Base-by-base conservation (phyloP, 768 basidiomycete genomes). In the Lactarius evosmus region DNA sequence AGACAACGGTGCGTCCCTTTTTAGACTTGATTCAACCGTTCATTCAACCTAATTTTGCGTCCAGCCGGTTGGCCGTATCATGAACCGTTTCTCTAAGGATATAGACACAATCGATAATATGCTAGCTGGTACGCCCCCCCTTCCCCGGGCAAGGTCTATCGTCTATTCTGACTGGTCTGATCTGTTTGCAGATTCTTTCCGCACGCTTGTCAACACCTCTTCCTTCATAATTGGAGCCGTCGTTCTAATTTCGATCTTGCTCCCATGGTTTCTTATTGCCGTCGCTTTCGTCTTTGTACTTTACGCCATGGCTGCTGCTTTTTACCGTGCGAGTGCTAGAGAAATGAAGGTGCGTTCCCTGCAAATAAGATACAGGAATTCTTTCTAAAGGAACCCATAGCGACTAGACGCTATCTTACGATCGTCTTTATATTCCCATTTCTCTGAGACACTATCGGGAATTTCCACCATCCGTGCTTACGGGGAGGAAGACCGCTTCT, bases 51-150 rank as follows among this genome's bases (percentile, higher is more conserved):
- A 63, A 70, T 61, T 32, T 60, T n/a, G 65, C 50, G 66, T 61
- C 19, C 69, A 87, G 80, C 91, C 91, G 7, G 79, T 91, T 25
- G 94, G 94, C 17, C 85, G 92, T 12, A 91, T 97, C 66, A 88
- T 93, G 84, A 94, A 94, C 73, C 85, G 93, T 17, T 93, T 97
- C 73, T 86, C 91, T 1, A 93, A 93, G 78, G 89, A 92, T 72
- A 83, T 91, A 56, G 89, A 93, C 70, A 92, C 89, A 0, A 80
- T 92, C 58, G 91, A 93, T 72, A 93, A 91, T 69, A 63, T 81
- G 44, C 80, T 91, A 7, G 85, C 84, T 71, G 81, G 84, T 83
- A 25, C 36, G 71, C 22, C 25, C 7, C 54, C 7, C 17, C 17
- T n/a, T 49, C n/a, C n/a, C n/a, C n/a, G n/a, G 16, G 29, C 22